Evolutionary conservation across 2,329 filamentous ascomycete genomes (phyloP), one percentile per base, ranked within the genome.

Genomic region (Purpureocillium takamizusanense): DNA sequence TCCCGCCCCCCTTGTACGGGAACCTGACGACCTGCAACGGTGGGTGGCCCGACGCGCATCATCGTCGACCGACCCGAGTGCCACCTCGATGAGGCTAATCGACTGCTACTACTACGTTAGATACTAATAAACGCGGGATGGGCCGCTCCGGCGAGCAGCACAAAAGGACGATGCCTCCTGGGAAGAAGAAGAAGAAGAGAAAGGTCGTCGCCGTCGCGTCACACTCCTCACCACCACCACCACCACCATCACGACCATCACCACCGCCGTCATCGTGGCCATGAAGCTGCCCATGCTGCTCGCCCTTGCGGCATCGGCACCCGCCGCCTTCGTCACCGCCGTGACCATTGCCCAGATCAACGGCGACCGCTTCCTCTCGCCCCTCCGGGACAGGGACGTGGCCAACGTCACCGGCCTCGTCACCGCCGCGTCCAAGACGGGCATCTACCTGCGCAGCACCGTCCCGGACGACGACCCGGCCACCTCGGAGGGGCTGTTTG

Each of bases 401-500:
- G 69, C 67, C 16, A 72, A 72, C 40, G 66, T 86, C 40, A 69
- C 70, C 27, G 81, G 81, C 29, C 60, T 84, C 10, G 69, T 86
- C 13, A 81, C 78, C 14, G 81, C 79, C 27, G 78, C 77, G 51
- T 68, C 72, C 0, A 67, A 71, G 12, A 66, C 65, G 42, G 81
- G 81, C 11, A 67, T 86, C 52, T 86, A 72, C 65, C 62, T 86
- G 14, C 74, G 76, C 32, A 81, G 79, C 1, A 72, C 70, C 1
- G 63, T 60, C 27, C 70, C 75, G 1, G 74, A 81, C 51, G 55
- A 65, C 35, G 70, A 79, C 50, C 53, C 61, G 12, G 61, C 64
- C 34, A 79, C 76, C 3, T 84, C 79, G 1, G 77, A 83, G 52
- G 76, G 76, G 2, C 55, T 86, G 43, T 85, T 81, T 48, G 71